phyloP scores from a whole-genome alignment of 129 eudicot genomes.

The Apium graveolens region DNA sequence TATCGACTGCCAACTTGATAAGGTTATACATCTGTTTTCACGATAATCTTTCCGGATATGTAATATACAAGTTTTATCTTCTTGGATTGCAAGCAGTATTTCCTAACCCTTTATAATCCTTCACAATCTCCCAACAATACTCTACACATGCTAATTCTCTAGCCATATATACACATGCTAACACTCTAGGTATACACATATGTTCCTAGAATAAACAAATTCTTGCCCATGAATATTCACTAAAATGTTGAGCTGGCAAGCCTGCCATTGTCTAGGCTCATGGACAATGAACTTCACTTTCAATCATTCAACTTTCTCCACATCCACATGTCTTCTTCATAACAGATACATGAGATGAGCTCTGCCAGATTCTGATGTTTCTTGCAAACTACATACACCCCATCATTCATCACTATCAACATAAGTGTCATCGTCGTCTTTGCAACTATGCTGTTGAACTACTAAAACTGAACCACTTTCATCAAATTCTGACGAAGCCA shows the following conservation, averaged over 20 bases:
- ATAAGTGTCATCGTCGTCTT: slow-evolving; percentile 3
- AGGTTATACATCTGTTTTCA: too few species aligned
- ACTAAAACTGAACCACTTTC: slow-evolving; percentile 69
- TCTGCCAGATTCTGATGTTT: not conserved
- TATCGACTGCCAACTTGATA: too few species aligned
- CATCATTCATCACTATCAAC: slow-evolving; percentile 2
- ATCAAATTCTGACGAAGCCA: slow-evolving; percentile 88
- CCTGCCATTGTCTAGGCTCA: not conserved
- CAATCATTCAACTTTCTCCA: not conserved
- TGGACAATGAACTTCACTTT: not conserved
- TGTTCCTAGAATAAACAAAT: not conserved
- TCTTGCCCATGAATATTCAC: not conserved
- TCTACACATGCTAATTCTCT: too few species aligned
- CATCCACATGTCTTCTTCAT: not conserved
- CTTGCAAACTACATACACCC: not conserved
- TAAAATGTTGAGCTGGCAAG: not conserved
- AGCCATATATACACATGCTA: too few species aligned
- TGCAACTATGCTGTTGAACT: slow-evolving; percentile 51
- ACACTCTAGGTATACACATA: too few species aligned
- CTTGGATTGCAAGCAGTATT: too few species aligned
- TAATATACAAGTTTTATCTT: too few species aligned
- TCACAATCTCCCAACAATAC: too few species aligned
- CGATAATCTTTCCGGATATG: too few species aligned
- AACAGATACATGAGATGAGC: not conserved
- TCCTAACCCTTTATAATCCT: too few species aligned